A percentile compares a stretch with the other conserved stretches of the same genome.
Evolutionary conservation across 1,284 basidiomycete genomes (phyloP).

Genomic region (Bondarzewia mesenterica): DNA sequence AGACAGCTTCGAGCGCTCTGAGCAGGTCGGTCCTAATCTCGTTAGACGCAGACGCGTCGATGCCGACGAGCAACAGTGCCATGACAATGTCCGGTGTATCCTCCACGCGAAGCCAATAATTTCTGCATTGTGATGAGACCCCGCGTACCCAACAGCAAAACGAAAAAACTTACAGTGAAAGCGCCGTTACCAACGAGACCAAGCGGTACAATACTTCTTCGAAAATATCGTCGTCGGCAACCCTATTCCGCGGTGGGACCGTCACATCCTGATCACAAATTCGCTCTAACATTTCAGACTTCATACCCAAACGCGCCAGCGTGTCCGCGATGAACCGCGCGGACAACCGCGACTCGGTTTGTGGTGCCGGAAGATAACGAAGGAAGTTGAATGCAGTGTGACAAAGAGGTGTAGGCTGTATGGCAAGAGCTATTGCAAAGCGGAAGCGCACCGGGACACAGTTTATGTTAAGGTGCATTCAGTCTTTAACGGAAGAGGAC

Average conservation of each 20-base stretch:
- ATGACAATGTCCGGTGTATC: slow-evolving; percentile 46
- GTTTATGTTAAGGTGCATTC: background rate
- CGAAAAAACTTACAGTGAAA: slow-evolving; percentile 33
- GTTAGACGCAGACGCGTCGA: slow-evolving; percentile 40
- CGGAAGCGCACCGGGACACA: background rate
- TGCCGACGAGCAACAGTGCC: slow-evolving; percentile 42
- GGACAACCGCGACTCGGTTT: slow-evolving; percentile 2
- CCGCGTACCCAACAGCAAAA: slow-evolving; percentile 1
- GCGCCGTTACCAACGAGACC: slow-evolving; percentile 33
- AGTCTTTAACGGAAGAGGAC: too few species aligned
- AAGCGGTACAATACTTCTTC: slow-evolving; percentile 31
- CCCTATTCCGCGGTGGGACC: background rate
- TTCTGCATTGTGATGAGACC: background rate
- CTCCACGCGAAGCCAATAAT: slow-evolving; percentile 18
- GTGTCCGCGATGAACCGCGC: slow-evolving; percentile 4
- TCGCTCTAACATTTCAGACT: slow-evolving; percentile 1
- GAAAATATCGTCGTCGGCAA: slow-evolving; percentile 13
- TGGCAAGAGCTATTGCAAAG: slow-evolving; percentile 5
- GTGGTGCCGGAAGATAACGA: slow-evolving; percentile 5
- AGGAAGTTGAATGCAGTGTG: slow-evolving; percentile 7
- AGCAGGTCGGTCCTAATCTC: slow-evolving; percentile 39
- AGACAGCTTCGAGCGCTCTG: slow-evolving; percentile 36
- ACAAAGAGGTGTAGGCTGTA: slow-evolving; percentile 1
- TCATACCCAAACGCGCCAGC: slow-evolving; percentile 8
- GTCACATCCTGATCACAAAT: background rate